Base-by-base conservation (phyloP, 306 rosid species). In the Oemleria cerasiformis region DNA sequence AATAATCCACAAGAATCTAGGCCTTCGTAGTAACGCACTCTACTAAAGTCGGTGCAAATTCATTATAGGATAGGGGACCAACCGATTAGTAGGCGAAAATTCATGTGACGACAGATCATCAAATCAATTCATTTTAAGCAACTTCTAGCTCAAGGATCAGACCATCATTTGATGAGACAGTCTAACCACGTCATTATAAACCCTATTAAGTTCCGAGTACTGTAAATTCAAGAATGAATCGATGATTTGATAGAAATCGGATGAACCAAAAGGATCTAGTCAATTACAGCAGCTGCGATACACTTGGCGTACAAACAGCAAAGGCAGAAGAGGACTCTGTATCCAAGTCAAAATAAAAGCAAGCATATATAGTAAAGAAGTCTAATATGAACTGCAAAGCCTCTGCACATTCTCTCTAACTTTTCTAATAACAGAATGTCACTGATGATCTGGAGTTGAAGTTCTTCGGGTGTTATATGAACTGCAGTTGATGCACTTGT, bases 381-480 rank as follows among this genome's bases (percentile, higher is more conserved):
- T 45, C 40, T 40, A 40, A 36, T 20, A 9, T 23, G 12, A 20
- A 58, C 44, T 59, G 55, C 58, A 36, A 6, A 42, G 39, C 63
- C 19, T 42, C 20, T 3, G 63, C 25, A 36, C n/a, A 61, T 10
- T 48, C 19, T 10, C 21, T 30, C 36, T 2, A 15, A 67, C 49
- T 21, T 8, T 40, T 14, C 7, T 59, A 44, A 59, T 42, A 59
- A 41, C 1, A 0, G 41, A 63, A 59, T 8, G 67, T 44, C 81
- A 47, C 41, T 57, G 47, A n/a, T 54, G 57, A 38, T 51, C 67
- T 17, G 80, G 69, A 53, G 83, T 49, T 57, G 89, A 78, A 81
- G 86, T 83, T 84, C 85, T 77, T 36, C 89, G 80, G 19, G 96
- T 88, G 87, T 88, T 90, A 45, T 82, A 90, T 42, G 93, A 88